phyloP scores from a whole-genome alignment of 2,329 filamentous ascomycete species.

The Thielaviopsis punctulata region DNA sequence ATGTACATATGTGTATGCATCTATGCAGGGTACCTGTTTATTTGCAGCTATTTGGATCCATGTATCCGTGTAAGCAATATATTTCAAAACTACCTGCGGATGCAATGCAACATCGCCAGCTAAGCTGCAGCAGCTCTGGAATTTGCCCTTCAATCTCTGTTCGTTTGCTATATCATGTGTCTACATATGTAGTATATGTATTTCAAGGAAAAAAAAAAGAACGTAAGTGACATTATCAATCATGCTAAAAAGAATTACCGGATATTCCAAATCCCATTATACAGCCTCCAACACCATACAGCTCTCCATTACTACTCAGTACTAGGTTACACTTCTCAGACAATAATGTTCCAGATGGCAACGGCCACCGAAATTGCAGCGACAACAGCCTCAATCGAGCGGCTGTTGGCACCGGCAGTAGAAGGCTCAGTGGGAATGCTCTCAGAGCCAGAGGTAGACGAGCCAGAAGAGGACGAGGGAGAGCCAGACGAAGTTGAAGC shows the following conservation, averaged over 20 bases:
- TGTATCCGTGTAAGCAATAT: background rate
- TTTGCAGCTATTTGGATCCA: background rate
- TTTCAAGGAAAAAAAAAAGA: too few relatives aligned
- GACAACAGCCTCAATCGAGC: background rate
- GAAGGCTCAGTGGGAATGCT: background rate
- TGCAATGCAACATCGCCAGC: background rate
- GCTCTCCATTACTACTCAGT: too few relatives aligned
- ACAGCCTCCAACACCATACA: background rate
- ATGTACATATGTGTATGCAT: too few relatives aligned
- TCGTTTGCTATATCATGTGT: too few relatives aligned
- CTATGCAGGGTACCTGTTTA: too few relatives aligned
- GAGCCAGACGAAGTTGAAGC: background rate
- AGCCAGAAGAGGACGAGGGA: background rate
- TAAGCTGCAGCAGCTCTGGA: background rate
- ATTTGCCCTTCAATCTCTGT: too few relatives aligned
- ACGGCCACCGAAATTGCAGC: background rate
- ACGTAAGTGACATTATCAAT: too few relatives aligned
- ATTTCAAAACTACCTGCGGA: background rate
- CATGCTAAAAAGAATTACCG: too few relatives aligned
- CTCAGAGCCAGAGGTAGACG: background rate
- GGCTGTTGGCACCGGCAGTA: background rate
- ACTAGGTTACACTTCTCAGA: background rate
- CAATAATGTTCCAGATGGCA: constrained; percentile 2
- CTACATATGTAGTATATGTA: too few relatives aligned
- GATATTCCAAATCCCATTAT: too few relatives aligned